These are phyloP conservation scores for Cladosporium sp. DNA, from an alignment of 2,329 filamentous ascomycete genomes.

Conservation along the genomic window DNA sequence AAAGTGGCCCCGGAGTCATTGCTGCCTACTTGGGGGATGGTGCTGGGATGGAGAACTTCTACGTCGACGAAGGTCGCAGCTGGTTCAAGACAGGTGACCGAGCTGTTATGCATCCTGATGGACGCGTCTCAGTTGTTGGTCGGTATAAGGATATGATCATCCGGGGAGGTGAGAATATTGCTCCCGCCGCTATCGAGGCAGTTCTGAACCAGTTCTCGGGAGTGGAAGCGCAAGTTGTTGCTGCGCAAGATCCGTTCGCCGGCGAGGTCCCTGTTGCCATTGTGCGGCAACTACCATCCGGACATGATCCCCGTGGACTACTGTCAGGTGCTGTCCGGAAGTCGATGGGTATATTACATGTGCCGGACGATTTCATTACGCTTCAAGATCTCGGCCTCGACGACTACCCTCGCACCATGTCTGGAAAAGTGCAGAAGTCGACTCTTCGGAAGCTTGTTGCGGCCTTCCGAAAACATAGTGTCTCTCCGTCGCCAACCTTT, in stretches of 20 bases:
- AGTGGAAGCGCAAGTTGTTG: constrained; percentile 24
- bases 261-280: constrained; percentile 27
- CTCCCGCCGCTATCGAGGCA: constrained; percentile 23
- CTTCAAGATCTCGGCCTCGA: constrained; percentile 20
- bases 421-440: constrained; percentile 23
- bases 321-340: constrained; percentile 16
- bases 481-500: no score
- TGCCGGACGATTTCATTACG: constrained; percentile 21
- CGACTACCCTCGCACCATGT: constrained; percentile 24
- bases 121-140: constrained; percentile 17
- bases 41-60: constrained; percentile 15
- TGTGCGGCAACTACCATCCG: constrained; percentile 9
- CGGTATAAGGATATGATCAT: constrained; percentile 27
- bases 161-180: constrained; percentile 24
- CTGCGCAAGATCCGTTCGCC: constrained; percentile 20
- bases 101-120: constrained; percentile 21
- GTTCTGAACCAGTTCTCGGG: neutral
- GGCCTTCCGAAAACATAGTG: neutral
- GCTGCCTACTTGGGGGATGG: constrained; percentile 16
- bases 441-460: constrained; percentile 19
- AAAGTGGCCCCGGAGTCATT: constrained; percentile 14
- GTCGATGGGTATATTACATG: constrained; percentile 18
- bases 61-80: constrained; percentile 11
- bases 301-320: neutral
- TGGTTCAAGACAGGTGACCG: constrained; percentile 25